A percentile compares a stretch with the other conserved stretches of the same genome.
Evolutionary conservation across 257 asterid species (phyloP).

Genomic region (Fraxinus americana): DNA sequence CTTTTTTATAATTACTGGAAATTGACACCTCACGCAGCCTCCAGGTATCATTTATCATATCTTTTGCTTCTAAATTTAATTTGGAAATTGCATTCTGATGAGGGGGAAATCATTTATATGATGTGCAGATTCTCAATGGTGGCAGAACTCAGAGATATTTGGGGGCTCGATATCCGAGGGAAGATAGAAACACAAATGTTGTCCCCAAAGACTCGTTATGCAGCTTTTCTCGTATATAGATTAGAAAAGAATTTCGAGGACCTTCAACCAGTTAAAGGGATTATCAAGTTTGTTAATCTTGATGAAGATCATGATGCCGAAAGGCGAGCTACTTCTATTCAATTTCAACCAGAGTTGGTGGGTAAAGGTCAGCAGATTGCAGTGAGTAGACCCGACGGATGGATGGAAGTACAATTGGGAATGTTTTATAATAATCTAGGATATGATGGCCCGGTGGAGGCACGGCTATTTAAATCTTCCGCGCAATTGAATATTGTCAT

Average conservation of each 20-base stretch:
- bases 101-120: too few species aligned
- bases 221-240: slow-evolving; percentile 24
- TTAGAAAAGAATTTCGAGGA: not conserved
- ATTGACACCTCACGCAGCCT: not conserved
- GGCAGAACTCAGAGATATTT: too few species aligned
- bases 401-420: slow-evolving; percentile 44
- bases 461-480: not conserved
- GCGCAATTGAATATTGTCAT: too few species aligned
- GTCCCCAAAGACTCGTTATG: slow-evolving; percentile 14
- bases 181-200: slow-evolving; percentile 21
- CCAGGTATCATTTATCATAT: not conserved
- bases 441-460: slow-evolving; percentile 38
- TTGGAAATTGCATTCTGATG: too few species aligned
- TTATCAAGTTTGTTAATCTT: slow-evolving; percentile 13
- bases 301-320: slow-evolving; percentile 21
- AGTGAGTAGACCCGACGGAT: slow-evolving; percentile 30
- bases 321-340: slow-evolving; percentile 1
- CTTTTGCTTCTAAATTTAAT: too few species aligned
- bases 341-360: not conserved
- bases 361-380: not conserved
- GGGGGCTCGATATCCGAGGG: not conserved
- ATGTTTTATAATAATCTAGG: slow-evolving; percentile 23
- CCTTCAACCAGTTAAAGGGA: slow-evolving; percentile 3
- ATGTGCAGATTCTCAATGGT: not conserved
- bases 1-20: too few species aligned